phyloP scores from a whole-genome alignment of 108 stramenopile genomes.

The Pseudonitzschia pungens region DNA sequence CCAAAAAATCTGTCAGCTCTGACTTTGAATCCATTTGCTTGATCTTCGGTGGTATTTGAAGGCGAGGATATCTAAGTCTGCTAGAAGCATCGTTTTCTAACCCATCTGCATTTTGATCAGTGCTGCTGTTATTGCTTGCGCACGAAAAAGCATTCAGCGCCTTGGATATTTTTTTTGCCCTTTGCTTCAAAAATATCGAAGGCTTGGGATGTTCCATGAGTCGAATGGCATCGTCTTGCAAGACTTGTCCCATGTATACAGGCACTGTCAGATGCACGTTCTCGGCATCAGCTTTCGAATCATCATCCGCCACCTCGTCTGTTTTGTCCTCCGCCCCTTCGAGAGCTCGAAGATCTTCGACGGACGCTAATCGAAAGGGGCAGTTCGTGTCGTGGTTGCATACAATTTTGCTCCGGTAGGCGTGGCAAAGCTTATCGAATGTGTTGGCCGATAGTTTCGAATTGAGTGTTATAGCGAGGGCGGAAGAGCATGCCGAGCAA shows the following conservation, averaged over 20 bases:
- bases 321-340: neutral
- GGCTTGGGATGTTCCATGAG: constrained; percentile 28
- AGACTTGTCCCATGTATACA: constrained; percentile 12
- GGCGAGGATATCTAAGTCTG: neutral
- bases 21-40: constrained; percentile 4
- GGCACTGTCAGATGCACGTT: constrained; percentile 12
- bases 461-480: constrained; percentile 44
- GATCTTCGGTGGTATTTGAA: constrained; percentile 3
- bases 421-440: constrained; percentile 24
- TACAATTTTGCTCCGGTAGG: constrained; percentile 29
- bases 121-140: neutral
- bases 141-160: neutral
- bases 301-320: neutral
- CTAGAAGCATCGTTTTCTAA: neutral
- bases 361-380: constrained; percentile 24
- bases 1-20: neutral
- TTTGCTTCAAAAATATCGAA: neutral
- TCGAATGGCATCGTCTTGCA: constrained; percentile 12
- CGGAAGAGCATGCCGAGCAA: constrained; percentile 48
- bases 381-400: constrained; percentile 24
- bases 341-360: constrained; percentile 4
- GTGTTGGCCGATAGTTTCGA: constrained; percentile 32
- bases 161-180: neutral
- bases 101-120: neutral
- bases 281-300: neutral